These are phyloP conservation scores for Tricholoma sp. DNA, from an alignment of 768 basidiomycete species.

Conservation along the genomic window DNA sequence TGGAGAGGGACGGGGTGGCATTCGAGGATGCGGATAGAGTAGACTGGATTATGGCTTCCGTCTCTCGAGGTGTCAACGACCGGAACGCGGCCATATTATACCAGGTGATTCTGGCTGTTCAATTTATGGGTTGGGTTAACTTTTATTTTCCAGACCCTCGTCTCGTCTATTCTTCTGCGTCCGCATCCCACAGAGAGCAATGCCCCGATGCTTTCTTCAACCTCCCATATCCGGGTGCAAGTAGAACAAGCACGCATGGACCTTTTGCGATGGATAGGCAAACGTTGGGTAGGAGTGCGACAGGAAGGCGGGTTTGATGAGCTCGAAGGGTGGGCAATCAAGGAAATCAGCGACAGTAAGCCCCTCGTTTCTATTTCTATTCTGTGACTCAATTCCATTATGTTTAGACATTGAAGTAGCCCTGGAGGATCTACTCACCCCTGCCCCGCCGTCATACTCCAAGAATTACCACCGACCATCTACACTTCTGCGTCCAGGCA, in stretches of 20 bases:
- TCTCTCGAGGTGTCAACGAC: constrained; percentile 58
- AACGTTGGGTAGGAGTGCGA: constrained; percentile 71
- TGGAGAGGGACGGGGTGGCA: constrained; percentile 66
- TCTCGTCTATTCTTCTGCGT: constrained; percentile 66
- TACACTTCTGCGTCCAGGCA: constrained; percentile 11
- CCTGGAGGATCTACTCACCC: constrained; percentile 64
- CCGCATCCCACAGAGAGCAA: constrained; percentile 55
- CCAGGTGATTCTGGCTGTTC: constrained; percentile 44
- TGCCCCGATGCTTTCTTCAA: constrained; percentile 59
- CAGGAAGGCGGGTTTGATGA: constrained; percentile 75
- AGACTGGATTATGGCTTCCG: constrained; percentile 65
- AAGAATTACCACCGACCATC: constrained; percentile 17
- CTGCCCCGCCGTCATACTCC: constrained; percentile 23
- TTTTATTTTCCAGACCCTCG: constrained; percentile 48
- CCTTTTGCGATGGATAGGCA: constrained; percentile 67
- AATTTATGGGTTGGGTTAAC: neutral
- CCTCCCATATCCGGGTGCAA: constrained; percentile 63
- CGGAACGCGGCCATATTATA: constrained; percentile 66
- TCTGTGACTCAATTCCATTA: neutral
- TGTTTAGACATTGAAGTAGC: constrained; percentile 72
- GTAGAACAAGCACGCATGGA: constrained; percentile 71
- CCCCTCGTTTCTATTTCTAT: neutral
- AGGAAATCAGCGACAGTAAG: constrained; percentile 79
- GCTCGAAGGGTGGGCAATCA: constrained; percentile 83
- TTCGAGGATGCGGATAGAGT: constrained; percentile 80